phyloP scores from a whole-genome alignment of 2,329 filamentous ascomycete genomes.

The Hypoxylon sp. region DNA sequence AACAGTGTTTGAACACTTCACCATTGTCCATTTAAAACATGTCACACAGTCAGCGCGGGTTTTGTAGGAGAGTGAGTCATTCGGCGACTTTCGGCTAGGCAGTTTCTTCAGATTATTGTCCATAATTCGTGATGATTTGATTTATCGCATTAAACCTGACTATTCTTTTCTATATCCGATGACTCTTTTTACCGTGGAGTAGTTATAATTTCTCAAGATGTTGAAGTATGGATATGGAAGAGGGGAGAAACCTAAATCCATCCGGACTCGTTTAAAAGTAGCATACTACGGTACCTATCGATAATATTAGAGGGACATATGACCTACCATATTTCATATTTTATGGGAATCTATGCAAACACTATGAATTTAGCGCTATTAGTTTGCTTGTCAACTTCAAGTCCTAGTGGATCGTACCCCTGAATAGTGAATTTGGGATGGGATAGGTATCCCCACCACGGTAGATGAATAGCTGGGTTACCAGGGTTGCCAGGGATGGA shows the following conservation, averaged over 20 bases:
- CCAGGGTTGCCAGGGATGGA: neutral
- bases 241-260: conserved; percentile 10
- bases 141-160: neutral
- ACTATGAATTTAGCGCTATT: conserved; percentile 5
- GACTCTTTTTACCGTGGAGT: neutral
- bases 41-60: neutral
- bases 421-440: conserved; percentile 2
- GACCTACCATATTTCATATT: neutral
- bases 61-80: conserved; percentile 28
- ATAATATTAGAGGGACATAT: neutral
- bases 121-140: conserved; percentile 1
- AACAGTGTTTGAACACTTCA: neutral
- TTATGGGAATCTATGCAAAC: neutral
- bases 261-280: neutral
- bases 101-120: neutral
- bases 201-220: neutral
- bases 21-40: conserved; percentile 7
- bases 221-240: neutral
- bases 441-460: conserved; percentile 12
- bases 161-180: neutral
- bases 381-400: conserved; percentile 7
- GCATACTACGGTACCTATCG: neutral
- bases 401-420: conserved; percentile 13
- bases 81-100: conserved; percentile 2
- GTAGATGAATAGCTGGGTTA: neutral